Evolutionary conservation across 1,139 yeast species (phyloP).

Genomic region (Geotrichum restrictum): DNA sequence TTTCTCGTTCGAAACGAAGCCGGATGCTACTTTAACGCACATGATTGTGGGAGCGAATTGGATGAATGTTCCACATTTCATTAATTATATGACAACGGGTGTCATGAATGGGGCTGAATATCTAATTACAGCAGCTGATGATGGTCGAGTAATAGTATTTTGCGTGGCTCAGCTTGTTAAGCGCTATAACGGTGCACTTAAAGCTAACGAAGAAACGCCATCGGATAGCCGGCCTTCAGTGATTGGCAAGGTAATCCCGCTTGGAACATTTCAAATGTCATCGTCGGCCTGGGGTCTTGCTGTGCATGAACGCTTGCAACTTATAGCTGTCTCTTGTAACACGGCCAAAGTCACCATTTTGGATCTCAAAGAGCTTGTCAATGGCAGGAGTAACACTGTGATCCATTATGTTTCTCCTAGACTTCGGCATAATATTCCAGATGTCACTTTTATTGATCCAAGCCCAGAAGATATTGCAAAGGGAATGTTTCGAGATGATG

Average conservation of each 20-base stretch:
- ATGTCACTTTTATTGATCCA: slow-evolving; percentile 44
- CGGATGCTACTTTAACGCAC: slow-evolving; percentile 24
- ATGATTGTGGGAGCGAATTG: slow-evolving; percentile 31
- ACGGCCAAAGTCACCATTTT: slow-evolving; percentile 48
- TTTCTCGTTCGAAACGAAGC: slow-evolving; percentile 24
- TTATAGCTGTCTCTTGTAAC: slow-evolving; percentile 58
- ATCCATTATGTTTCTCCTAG: slow-evolving; percentile 38
- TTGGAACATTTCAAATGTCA: slow-evolving; percentile 11
- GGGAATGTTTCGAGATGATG: slow-evolving; percentile 19
- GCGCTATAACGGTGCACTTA: slow-evolving; percentile 1
- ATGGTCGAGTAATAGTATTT: slow-evolving; percentile 53
- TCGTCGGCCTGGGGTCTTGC: slow-evolving; percentile 68
- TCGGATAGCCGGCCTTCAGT: slow-evolving; percentile 3
- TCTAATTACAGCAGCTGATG: slow-evolving; percentile 52
- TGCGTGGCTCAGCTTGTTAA: slow-evolving; percentile 32
- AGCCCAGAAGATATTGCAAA: slow-evolving; percentile 21
- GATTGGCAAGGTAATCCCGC: not conserved
- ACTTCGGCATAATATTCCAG: slow-evolving; percentile 58
- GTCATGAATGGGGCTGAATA: slow-evolving; percentile 26
- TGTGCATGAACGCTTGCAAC: slow-evolving; percentile 38
- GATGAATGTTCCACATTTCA: slow-evolving; percentile 48
- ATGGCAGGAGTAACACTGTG: not conserved
- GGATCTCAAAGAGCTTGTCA: slow-evolving; percentile 29
- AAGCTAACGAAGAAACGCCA: not conserved
- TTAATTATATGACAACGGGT: slow-evolving; percentile 46